These are phyloP conservation scores for Spinellus fusiger DNA, from an alignment of 192 early-diverging fungal species.

Conservation along the genomic window DNA sequence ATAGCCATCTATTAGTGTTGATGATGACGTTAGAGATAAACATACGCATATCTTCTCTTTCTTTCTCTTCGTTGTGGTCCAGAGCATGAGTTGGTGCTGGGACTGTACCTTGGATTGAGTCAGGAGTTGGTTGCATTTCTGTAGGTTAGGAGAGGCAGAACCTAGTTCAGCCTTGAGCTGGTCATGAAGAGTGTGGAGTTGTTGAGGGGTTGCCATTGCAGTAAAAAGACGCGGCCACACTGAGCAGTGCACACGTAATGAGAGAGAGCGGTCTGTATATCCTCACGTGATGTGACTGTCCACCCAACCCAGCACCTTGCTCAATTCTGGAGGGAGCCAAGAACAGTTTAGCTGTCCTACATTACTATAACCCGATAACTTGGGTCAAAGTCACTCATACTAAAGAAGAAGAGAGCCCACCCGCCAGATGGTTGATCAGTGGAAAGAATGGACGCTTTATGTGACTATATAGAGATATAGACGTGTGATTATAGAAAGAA, in stretches of 20 bases:
- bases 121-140: slow-evolving; percentile 62
- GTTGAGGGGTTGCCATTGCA: slow-evolving; percentile 20
- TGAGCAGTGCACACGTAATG: not conserved
- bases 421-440: no score
- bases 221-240: not conserved
- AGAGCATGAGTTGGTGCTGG: not conserved
- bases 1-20: slow-evolving; percentile 37
- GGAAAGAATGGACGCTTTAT: no score
- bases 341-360: no score
- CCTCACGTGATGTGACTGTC: not conserved
- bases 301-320: not conserved
- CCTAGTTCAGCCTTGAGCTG: slow-evolving; percentile 67
- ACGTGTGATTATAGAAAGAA: no score
- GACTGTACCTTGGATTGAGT: slow-evolving; percentile 61
- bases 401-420: no score
- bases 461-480: no score
- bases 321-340: no score
- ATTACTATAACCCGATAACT: no score
- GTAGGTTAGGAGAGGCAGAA: slow-evolving; percentile 53
- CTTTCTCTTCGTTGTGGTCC: not conserved
- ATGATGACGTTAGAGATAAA: not conserved
- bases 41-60: not conserved
- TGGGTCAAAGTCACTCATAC: no score
- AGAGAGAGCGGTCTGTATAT: not conserved
- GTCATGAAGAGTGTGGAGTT: slow-evolving; percentile 40